Conservation (phyloP, 176 grass and related monocot genomes). For the Oryza longistaminata region DNA sequence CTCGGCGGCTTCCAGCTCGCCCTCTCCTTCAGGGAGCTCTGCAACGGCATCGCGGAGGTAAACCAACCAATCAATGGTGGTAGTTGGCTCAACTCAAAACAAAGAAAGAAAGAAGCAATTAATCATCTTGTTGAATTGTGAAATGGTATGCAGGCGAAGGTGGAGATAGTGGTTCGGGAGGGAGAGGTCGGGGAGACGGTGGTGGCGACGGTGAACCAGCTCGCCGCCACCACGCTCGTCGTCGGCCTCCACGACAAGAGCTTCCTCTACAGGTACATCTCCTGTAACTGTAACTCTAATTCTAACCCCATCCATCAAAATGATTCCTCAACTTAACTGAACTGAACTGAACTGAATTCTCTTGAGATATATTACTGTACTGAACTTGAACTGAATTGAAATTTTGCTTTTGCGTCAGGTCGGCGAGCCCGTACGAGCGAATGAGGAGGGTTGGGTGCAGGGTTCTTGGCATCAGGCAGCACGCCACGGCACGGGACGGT, state of each 20-base stretch:
- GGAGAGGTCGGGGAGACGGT: constrained; percentile 69
- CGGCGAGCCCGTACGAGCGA: constrained; percentile 32
- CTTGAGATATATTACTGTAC: too few species aligned
- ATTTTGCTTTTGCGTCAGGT: constrained; percentile 32
- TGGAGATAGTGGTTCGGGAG: constrained; percentile 93
- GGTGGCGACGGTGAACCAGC: constrained; percentile 57
- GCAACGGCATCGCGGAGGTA: constrained; percentile 92
- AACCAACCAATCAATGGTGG: background rate
- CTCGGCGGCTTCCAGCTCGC: constrained; percentile 87
- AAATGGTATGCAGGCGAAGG: constrained; percentile 53
- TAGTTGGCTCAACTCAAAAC: background rate
- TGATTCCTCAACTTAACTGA: background rate
- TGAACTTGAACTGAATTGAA: background rate
- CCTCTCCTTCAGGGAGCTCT: constrained; percentile 92
- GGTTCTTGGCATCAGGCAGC: constrained; percentile 74
- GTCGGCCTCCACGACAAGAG: constrained; percentile 84
- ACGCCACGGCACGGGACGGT: constrained; percentile 37
- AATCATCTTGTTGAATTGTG: too few species aligned
- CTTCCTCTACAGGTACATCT: constrained; percentile 68
- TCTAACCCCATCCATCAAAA: background rate
- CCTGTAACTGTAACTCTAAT: background rate
- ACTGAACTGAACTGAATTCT: background rate
- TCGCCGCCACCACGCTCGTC: constrained; percentile 79
- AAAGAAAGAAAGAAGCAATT: too few species aligned
- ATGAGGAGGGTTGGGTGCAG: constrained; percentile 66